Evolutionary conservation across 495 filamentous ascomycete species (phyloP).

Genomic region (Talaromyces nanjingensis): DNA sequence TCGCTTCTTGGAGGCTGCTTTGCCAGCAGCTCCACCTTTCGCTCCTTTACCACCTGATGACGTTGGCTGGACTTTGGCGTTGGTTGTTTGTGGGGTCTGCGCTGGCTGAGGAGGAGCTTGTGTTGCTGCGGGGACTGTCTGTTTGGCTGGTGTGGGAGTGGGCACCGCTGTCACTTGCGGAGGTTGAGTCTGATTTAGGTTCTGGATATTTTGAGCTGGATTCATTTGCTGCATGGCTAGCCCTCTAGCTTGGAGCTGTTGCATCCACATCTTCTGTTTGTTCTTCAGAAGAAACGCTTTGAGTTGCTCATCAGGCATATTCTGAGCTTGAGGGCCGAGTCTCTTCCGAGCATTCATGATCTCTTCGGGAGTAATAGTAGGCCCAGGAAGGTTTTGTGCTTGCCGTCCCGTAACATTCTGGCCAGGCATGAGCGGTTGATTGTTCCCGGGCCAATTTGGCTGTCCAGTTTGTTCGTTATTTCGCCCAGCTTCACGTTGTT

Average conservation of each 20-base stretch:
- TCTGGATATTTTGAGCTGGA: conserved; percentile 19
- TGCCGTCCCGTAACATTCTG: conserved; percentile 26
- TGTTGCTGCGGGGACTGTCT: not conserved
- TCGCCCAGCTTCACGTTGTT: conserved; percentile 20
- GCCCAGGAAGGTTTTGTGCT: conserved; percentile 24
- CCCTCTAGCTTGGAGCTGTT: conserved; percentile 20
- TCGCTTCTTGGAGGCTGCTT: conserved; percentile 48
- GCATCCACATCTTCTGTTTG: conserved; percentile 28
- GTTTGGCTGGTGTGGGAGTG: conserved; percentile 16
- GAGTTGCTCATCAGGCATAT: conserved; percentile 49
- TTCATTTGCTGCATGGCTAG: conserved; percentile 21
- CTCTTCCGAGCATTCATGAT: conserved; percentile 36
- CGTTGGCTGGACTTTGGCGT: conserved; percentile 13
- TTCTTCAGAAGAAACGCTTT: conserved; percentile 30
- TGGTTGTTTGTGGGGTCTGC: conserved; percentile 11
- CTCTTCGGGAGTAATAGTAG: conserved; percentile 37
- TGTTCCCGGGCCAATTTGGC: conserved; percentile 19
- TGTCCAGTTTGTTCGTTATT: conserved; percentile 18
- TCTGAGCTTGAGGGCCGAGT: conserved; percentile 31
- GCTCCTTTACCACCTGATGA: conserved; percentile 16
- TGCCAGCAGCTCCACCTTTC: conserved; percentile 19
- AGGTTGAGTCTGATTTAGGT: conserved; percentile 16
- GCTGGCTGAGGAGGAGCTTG: conserved; percentile 17
- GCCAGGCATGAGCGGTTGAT: conserved; percentile 28
- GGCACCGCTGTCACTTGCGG: conserved; percentile 14